Percentiles rank a stretch among this genome's conserved stretches.
phyloP scores from a whole-genome alignment of 2,329 filamentous ascomycete species.

The Colletotrichum gloeosporioides region DNA sequence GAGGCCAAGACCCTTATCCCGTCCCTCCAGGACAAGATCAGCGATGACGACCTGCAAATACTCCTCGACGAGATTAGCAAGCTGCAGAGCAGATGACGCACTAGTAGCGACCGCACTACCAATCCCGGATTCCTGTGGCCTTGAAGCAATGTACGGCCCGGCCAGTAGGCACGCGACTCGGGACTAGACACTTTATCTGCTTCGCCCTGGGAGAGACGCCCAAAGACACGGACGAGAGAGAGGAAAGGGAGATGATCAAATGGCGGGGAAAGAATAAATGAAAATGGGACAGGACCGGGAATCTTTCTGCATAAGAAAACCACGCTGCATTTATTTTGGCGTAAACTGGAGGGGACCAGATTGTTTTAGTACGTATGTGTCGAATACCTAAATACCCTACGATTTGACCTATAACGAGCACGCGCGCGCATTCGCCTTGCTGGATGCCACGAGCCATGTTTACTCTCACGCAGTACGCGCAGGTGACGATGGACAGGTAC shows the following conservation, averaged over 20 bases:
- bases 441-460: neutral
- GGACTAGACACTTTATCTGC: neutral
- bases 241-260: neutral
- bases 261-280: neutral
- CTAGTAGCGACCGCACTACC: neutral
- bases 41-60: constrained; percentile 85
- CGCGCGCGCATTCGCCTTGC: neutral
- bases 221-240: neutral
- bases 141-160: neutral
- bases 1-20: constrained; percentile 97
- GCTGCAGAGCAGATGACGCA: constrained; percentile 52
- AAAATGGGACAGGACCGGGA: neutral
- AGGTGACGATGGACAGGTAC: neutral
- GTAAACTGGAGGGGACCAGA: constrained; percentile 18
- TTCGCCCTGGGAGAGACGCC: neutral
- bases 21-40: constrained; percentile 86
- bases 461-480: neutral
- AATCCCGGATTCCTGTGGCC: neutral
- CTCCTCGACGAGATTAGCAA: constrained; percentile 91
- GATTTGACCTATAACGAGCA: neutral
- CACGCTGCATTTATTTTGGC: constrained; percentile 22
- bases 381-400: constrained; percentile 24
- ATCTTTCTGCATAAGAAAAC: constrained; percentile 4
- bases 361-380: constrained; percentile 19
- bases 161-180: neutral